Evolutionary conservation across 352 stramenopile species (phyloP).

Genomic region (Blastocystis sp.): DNA sequence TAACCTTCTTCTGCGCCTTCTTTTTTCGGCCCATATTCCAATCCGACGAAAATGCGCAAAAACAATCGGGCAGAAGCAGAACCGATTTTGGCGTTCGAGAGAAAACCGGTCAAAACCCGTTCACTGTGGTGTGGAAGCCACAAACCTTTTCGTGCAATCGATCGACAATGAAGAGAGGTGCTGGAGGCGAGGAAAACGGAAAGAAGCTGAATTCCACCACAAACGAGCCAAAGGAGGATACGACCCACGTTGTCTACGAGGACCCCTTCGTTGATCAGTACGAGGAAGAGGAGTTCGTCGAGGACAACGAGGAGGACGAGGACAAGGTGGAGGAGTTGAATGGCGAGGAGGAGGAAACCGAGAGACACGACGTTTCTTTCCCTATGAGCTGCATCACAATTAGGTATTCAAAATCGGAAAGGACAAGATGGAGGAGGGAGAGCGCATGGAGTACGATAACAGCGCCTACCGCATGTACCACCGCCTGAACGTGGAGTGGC

Average conservation of each 20-base stretch:
- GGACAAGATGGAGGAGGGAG: conserved; percentile 83
- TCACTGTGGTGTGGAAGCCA: neutral
- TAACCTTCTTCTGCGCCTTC: conserved; percentile 67
- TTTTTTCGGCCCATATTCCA: conserved; percentile 70
- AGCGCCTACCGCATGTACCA: conserved; percentile 99
- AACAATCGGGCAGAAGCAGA: conserved; percentile 72
- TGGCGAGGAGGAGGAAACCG: conserved; percentile 70
- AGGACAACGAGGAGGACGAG: conserved; percentile 78
- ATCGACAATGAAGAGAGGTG: neutral
- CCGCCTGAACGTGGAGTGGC: conserved; percentile 92
- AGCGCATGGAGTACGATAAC: conserved; percentile 95
- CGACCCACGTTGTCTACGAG: conserved; percentile 81
- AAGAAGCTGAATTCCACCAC: conserved; percentile 80
- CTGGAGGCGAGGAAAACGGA: neutral
- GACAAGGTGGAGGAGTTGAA: conserved; percentile 74
- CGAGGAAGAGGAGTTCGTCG: conserved; percentile 85
- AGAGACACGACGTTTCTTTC: conserved; percentile 46
- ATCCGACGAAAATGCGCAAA: conserved; percentile 78
- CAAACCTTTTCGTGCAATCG: neutral
- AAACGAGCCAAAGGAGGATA: conserved; percentile 78
- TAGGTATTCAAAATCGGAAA: conserved; percentile 88
- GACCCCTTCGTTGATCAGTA: conserved; percentile 83
- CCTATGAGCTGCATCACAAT: conserved; percentile 60
- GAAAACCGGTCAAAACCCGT: conserved; percentile 77
- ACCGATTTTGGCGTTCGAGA: neutral